Base-by-base conservation (phyloP, 2,329 filamentous ascomycete genomes). In the Scorias spongiosa region DNA sequence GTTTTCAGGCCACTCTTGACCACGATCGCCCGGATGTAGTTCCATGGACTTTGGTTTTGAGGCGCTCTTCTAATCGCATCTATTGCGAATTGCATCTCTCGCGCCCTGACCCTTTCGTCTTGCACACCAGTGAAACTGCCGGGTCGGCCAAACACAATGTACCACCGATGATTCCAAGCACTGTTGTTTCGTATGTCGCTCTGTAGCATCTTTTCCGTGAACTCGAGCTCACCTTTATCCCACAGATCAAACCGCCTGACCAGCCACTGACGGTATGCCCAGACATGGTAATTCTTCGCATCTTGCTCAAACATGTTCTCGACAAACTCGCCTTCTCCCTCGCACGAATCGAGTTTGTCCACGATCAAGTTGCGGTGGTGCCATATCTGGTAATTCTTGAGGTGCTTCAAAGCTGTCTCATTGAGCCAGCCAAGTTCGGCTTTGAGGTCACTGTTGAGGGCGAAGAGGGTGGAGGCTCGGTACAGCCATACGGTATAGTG, bases 321-420 rank as follows among this genome's bases (percentile, higher is more conserved):
- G 47, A 95, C 74, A 61, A 96, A 96, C 11, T 70, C 71, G 15
- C 73, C 70, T 65, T 98, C 91, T 2, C 50, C 55, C 2, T 43
- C 36, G 7, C 38, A 14, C 14, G 38, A 40, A 14, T 29, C 45
- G 11, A 75, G 66, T 46, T 70, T 71, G 53, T 69, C 78, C 48
- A 67, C 74, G 63, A 67, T 71, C 61, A 66, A 60, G 70, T 78
- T 60, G 53, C 73, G 61, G 66, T 80, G 67, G 76, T 84, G 64
- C 75, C 91, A 98, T 63, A 98, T 98, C 66, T 98, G 91, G 67
- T 98, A 98, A 67, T 96, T 98, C 65, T 98, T 98, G 57, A 93
- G 78, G 61, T 94, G 81, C 45, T 76, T 71, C 42, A 93, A 69
- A 10, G 89, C 84, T 26, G 91, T 78, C 10, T 77, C 69, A 63